Conservation (phyloP, 306 rosid genomes). For the Nissolia schottii region DNA sequence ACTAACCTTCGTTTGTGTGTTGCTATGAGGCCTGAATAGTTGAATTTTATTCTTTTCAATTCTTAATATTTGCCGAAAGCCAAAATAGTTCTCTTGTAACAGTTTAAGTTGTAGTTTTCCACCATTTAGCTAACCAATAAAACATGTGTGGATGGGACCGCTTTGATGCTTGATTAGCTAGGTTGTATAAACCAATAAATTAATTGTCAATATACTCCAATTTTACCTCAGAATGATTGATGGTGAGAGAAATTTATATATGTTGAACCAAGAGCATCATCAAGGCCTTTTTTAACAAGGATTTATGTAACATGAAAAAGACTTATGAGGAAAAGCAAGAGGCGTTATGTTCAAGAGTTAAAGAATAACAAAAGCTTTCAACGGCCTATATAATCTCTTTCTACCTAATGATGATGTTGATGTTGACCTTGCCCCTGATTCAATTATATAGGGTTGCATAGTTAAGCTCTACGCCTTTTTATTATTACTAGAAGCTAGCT, state of each 20-base stretch:
- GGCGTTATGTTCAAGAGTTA: not conserved
- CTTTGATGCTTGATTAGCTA: constrained; percentile 11
- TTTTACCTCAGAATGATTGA: constrained; percentile 19
- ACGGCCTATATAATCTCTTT: constrained; percentile 9
- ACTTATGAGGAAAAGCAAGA: not conserved
- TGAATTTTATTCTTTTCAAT: not conserved
- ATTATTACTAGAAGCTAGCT: not conserved
- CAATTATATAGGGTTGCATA: not conserved
- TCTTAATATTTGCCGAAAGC: constrained; percentile 18
- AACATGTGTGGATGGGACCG: constrained; percentile 21
- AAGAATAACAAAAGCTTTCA: not conserved
- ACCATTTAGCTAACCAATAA: not conserved
- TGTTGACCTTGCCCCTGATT: constrained; percentile 2
- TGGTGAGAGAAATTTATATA: not conserved
- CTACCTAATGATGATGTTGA: constrained; percentile 11
- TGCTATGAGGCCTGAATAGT: not conserved
- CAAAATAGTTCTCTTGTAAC: not conserved
- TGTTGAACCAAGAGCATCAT: constrained; percentile 9
- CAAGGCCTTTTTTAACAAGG: not conserved
- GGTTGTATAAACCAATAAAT: constrained; percentile 14
- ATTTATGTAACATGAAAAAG: constrained; percentile 9
- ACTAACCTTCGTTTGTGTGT: not conserved
- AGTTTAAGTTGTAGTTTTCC: not conserved
- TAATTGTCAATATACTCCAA: not conserved
- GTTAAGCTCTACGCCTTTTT: not conserved